Evolutionary conservation across 2,329 filamentous ascomycete genomes (phyloP).

Genomic region (Corniculantispora saksenae): DNA sequence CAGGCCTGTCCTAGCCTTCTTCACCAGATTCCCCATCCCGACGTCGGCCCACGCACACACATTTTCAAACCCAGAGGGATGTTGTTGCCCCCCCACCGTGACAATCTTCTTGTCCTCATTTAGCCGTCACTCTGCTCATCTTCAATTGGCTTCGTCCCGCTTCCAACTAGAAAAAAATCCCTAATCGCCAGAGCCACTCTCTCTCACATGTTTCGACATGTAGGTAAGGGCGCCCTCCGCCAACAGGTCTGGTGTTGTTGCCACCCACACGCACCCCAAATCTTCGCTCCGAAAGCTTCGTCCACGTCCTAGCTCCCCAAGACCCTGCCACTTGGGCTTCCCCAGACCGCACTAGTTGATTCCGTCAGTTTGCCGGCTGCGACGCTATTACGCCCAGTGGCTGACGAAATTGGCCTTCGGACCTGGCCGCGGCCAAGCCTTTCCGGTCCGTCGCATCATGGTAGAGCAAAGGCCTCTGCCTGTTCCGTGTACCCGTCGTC

Average conservation of each 20-base stretch:
- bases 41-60: constrained; percentile 3
- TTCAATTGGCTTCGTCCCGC: neutral
- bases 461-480: neutral
- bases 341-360: neutral
- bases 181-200: no score
- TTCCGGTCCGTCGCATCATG: constrained; percentile 4
- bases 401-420: constrained; percentile 11
- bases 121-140: neutral
- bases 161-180: no score
- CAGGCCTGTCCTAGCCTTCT: neutral
- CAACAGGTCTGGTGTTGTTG: neutral
- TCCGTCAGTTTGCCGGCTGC: neutral
- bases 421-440: constrained; percentile 13
- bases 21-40: constrained; percentile 6
- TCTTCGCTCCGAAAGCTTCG: no score
- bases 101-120: neutral
- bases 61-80: neutral
- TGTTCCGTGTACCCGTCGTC: neutral
- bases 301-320: neutral
- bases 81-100: neutral
- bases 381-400: constrained; percentile 3
- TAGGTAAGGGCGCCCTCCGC: neutral
- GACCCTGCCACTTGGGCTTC: neutral
- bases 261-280: neutral
- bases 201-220: no score